Evolutionary conservation across 2,329 filamentous ascomycete species (phyloP).

Genomic region (Malbranchea zuffiana): DNA sequence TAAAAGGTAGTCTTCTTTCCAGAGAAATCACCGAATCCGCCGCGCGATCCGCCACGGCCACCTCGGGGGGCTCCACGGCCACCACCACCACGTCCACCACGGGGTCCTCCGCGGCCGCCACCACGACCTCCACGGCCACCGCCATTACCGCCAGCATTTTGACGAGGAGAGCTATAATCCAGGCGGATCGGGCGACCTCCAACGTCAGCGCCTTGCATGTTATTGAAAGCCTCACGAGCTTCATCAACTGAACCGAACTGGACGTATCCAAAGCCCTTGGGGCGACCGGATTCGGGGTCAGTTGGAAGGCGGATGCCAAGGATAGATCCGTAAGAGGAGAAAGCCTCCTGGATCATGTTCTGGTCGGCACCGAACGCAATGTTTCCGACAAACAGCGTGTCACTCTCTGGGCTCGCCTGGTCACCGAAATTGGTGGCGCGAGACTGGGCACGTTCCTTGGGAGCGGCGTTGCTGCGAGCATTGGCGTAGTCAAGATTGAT

Average conservation of each 20-base stretch:
- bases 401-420: conserved; percentile 63
- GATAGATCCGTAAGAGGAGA: conserved; percentile 59
- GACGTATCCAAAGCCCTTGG: conserved; percentile 90
- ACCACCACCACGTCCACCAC: conserved; percentile 42
- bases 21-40: conserved; percentile 55
- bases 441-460: conserved; percentile 48
- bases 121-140: conserved; percentile 37
- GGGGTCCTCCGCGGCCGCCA: conserved; percentile 42
- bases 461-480: conserved; percentile 45
- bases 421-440: conserved; percentile 57
- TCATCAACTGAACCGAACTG: conserved; percentile 74
- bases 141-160: conserved; percentile 41
- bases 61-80: conserved; percentile 44
- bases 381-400: conserved; percentile 88
- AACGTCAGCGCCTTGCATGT: conserved; percentile 60
- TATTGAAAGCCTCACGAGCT: conserved; percentile 61
- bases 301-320: conserved; percentile 79
- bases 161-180: conserved; percentile 64
- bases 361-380: conserved; percentile 74
- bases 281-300: conserved; percentile 68
- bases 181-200: conserved; percentile 66
- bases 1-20: conserved; percentile 71
- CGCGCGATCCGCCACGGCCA: conserved; percentile 36
- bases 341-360: conserved; percentile 62
- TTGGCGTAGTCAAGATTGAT: conserved; percentile 72